A percentile compares a stretch with the other conserved stretches of the same genome.
Evolutionary conservation across 805 yeast genomes (phyloP).

Genomic region (Pichia eremophila): DNA sequence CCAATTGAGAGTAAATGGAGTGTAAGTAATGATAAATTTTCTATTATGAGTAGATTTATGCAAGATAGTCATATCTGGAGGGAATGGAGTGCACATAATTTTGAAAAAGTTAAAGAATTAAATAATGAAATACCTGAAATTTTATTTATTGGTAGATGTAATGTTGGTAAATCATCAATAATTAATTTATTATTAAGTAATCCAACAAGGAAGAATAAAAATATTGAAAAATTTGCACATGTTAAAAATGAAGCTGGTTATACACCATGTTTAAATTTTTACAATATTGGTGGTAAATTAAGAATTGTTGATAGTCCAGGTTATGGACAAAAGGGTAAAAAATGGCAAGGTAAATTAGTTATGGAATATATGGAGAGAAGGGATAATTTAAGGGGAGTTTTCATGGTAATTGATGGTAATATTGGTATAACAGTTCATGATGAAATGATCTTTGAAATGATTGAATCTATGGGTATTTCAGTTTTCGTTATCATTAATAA

Average conservation of each 20-base stretch:
- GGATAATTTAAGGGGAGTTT: conserved; percentile 45
- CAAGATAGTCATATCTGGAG: conserved; percentile 25
- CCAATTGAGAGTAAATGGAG: not conserved
- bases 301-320: conserved; percentile 84
- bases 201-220: not conserved
- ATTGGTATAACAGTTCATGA: conserved; percentile 57
- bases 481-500: conserved; percentile 75
- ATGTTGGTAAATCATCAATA: conserved; percentile 79
- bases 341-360: conserved; percentile 61
- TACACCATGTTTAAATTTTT: conserved; percentile 62
- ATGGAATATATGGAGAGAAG: conserved; percentile 52
- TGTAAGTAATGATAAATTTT: not conserved
- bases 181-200: conserved; percentile 49
- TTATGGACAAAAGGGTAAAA: conserved; percentile 64
- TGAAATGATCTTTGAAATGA: conserved; percentile 36
- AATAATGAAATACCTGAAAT: conserved; percentile 54
- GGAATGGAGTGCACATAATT: conserved; percentile 53
- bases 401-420: conserved; percentile 50
- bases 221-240: conserved; percentile 31
- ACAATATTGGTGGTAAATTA: conserved; percentile 52
- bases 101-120: conserved; percentile 13
- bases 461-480: conserved; percentile 48
- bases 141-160: conserved; percentile 66
- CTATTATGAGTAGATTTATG: not conserved
- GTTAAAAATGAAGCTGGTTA: conserved; percentile 30